Evolutionary conservation across 441 rosid genomes (phyloP).

Genomic region (Syzygium malaccense): DNA sequence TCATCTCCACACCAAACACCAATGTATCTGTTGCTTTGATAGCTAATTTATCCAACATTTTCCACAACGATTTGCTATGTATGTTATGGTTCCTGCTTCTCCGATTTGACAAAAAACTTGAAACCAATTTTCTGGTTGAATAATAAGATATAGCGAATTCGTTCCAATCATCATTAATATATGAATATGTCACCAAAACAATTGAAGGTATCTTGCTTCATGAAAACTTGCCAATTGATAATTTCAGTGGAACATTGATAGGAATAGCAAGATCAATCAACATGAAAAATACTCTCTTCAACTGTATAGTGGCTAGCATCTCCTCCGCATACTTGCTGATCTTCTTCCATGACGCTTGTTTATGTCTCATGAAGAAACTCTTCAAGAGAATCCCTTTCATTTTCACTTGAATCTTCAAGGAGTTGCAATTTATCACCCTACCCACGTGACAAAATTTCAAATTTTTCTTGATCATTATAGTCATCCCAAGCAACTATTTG

Average conservation of each 20-base stretch:
- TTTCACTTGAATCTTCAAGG: neutral
- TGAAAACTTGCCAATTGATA: neutral
- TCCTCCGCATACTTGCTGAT: neutral
- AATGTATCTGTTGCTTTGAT: neutral
- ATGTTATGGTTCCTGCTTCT: neutral
- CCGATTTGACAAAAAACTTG: neutral
- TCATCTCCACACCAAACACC: neutral
- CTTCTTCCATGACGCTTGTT: neutral
- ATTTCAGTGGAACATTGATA: neutral
- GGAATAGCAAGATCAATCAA: neutral
- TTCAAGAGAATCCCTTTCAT: neutral
- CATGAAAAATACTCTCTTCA: neutral
- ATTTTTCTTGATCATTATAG: neutral
- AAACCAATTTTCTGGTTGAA: neutral
- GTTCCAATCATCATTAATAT: neutral
- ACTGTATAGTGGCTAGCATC: neutral
- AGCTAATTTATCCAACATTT: neutral
- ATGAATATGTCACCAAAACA: neutral
- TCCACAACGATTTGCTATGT: neutral
- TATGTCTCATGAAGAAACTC: neutral
- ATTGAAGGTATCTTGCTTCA: neutral
- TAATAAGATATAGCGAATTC: neutral
- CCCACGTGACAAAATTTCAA: neutral
- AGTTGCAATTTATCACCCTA: neutral
- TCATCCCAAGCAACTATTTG: neutral